Percentiles rank a stretch among this genome's conserved stretches.
Evolutionary conservation across 805 yeast species (phyloP).

Genomic region (baker's yeast (Saccharomyces cerevisiae)): DNA sequence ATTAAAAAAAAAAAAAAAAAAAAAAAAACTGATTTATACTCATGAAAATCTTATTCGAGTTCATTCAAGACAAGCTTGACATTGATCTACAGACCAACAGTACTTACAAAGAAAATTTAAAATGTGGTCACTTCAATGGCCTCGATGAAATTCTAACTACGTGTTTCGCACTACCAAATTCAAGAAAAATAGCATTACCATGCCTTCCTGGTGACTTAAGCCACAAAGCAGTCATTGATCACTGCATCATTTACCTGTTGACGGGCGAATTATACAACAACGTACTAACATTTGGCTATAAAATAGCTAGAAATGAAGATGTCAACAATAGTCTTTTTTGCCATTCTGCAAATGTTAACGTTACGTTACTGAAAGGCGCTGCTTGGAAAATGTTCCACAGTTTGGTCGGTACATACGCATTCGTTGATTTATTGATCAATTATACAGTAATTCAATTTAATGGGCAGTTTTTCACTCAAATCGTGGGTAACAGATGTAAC

Average conservation of each 20-base stretch:
- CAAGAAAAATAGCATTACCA: constrained; percentile 5
- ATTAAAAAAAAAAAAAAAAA: background rate
- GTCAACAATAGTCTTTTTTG: constrained; percentile 28
- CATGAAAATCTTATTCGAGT: constrained; percentile 10
- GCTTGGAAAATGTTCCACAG: constrained; percentile 38
- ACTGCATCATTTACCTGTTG: constrained; percentile 31
- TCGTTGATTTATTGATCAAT: constrained; percentile 35
- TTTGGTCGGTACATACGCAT: constrained; percentile 34
- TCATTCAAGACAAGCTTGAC: constrained; percentile 4
- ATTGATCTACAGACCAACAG: background rate
- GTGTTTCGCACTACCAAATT: constrained; percentile 9
- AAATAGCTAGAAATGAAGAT: constrained; percentile 25
- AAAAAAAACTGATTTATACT: no score
- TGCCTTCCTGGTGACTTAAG: background rate
- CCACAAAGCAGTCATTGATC: constrained; percentile 36
- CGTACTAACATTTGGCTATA: constrained; percentile 38
- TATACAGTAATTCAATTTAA: constrained; percentile 25
- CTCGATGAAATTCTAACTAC: constrained; percentile 4
- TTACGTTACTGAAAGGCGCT: constrained; percentile 35
- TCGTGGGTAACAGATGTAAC: constrained; percentile 11
- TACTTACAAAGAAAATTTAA: background rate
- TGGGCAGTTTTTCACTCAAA: constrained; percentile 6
- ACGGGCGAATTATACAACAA: constrained; percentile 27
- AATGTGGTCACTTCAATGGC: constrained; percentile 7
- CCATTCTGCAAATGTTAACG: constrained; percentile 32